Evolutionary conservation across 345 rosid genomes (phyloP), one percentile per base, ranked within the genome.

Genomic region (Ceriops tagal): DNA sequence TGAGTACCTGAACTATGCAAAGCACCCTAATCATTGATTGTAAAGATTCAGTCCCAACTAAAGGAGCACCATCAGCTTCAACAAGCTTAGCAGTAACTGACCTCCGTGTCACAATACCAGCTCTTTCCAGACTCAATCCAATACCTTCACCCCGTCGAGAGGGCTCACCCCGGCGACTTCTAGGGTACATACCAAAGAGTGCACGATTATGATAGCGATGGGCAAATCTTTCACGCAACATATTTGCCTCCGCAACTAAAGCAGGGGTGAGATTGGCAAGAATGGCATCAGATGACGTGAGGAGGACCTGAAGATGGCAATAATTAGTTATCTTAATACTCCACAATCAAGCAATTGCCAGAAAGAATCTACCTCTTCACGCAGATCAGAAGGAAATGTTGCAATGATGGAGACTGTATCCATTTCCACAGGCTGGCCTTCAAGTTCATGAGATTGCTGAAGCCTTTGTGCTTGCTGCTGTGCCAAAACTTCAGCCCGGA

Each of bases 351-450:
- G 47, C 70, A 13, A 60, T 15, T 7, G 59, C 18, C 58, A 49
- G 7, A 55, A 64, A 39, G 16, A 76, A 55, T 58, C 51, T 81
- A 89, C 97, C 97, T 93, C 98, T 85, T 93, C 98, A 56, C 98
- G 89, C 75, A 93, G 75, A 53, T 93, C 98, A 31, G 97, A 88
- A 58, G 98, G 97, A 85, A 93, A 93, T 13, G 98, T 91, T 27
- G 98, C 97, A 77, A 93, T 91, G 67, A 93, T 93, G 66, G 98
- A 93, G 61, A 93, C 98, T 0, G 98, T 88, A 81, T 93, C 98
- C 98, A 93, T 93, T 84, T 93, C 98, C 71, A 93, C 98, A 1
- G 98, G 98, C 82, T 93, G 97, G 53, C 98, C 98, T 85, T 93
- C 98, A 61, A 91, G 96, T 77, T 93, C 98, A 75, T 89, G 96